These are phyloP conservation scores for Phytophthora nicotianae DNA, from an alignment of 352 stramenopile species.

Conservation along the genomic window DNA sequence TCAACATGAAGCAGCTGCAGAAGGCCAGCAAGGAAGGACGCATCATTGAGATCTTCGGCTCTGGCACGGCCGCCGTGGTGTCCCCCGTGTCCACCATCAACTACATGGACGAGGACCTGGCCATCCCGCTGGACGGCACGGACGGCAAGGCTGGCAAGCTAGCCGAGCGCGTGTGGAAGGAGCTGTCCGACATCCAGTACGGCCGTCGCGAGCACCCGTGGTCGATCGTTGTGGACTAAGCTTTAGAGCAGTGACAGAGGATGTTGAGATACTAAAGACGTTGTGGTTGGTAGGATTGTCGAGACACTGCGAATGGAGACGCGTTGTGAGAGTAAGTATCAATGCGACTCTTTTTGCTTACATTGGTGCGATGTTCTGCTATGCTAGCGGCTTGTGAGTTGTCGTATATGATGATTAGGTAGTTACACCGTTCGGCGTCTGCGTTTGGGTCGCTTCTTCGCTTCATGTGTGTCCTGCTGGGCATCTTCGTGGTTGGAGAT, in stretches of 20 bases:
- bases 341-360: constrained; percentile 31
- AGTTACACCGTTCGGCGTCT: constrained; percentile 11
- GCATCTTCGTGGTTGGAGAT: background rate
- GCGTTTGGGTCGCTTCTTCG: constrained; percentile 7
- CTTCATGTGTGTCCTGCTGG: background rate
- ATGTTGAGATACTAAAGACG: constrained; percentile 1
- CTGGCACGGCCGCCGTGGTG: constrained; percentile 95
- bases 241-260: constrained; percentile 8
- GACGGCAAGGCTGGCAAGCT: constrained; percentile 86
- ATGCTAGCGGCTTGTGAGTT: background rate
- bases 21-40: constrained; percentile 91
- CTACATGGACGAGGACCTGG: constrained; percentile 93
- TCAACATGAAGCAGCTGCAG: constrained; percentile 95
- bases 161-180: constrained; percentile 89
- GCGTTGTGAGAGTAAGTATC: constrained; percentile 32
- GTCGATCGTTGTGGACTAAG: constrained; percentile 56
- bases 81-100: constrained; percentile 94
- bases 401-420: background rate
- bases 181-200: constrained; percentile 91
- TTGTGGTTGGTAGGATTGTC: constrained; percentile 17
- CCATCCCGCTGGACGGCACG: constrained; percentile 88
- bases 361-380: constrained; percentile 3
- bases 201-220: constrained; percentile 58
- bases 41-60: constrained; percentile 96
- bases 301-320: constrained; percentile 3